These are phyloP conservation scores for Begonia loranthoides DNA, from an alignment of 306 rosid species.

Conservation along the genomic window DNA sequence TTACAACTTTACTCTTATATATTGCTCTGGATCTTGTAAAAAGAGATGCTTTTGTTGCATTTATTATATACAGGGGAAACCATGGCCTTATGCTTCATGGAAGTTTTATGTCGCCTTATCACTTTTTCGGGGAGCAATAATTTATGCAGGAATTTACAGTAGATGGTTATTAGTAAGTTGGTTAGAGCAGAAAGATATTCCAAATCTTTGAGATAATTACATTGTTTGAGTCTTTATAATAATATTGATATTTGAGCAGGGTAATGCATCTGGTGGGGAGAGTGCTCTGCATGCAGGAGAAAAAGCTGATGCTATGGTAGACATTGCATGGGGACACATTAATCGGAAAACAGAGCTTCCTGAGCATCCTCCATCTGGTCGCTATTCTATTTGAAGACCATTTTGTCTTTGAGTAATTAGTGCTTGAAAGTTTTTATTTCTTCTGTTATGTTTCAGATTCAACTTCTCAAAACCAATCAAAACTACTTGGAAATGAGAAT, in stretches of 20 bases:
- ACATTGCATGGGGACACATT: constrained; percentile 54
- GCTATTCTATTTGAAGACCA: constrained; percentile 3
- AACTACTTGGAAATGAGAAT: constrained; percentile 27
- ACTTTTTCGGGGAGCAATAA: constrained; percentile 73
- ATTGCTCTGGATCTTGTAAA: too few relatives aligned
- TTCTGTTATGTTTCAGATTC: constrained; percentile 19
- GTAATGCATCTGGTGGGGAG: constrained; percentile 92
- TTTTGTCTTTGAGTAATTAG: neutral
- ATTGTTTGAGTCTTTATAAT: neutral
- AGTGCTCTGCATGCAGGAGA: constrained; percentile 49
- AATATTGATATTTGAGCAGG: constrained; percentile 36
- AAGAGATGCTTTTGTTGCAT: neutral
- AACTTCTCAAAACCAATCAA: constrained; percentile 16
- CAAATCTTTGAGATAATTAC: constrained; percentile 6
- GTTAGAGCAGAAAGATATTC: neutral
- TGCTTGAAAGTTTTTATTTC: constrained; percentile 8
- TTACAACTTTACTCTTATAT: too few relatives aligned
- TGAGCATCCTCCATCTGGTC: constrained; percentile 69
- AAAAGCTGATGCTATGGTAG: constrained; percentile 45
- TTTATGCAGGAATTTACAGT: constrained; percentile 70
- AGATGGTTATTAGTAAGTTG: constrained; percentile 71
- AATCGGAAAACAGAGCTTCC: constrained; percentile 59
- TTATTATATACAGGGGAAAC: constrained; percentile 52
- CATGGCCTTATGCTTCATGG: constrained; percentile 87
- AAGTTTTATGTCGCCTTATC: constrained; percentile 83